These are phyloP conservation scores for Pouteria glomerata DNA, from an alignment of 148 eudicot genomes.

Conservation along the genomic window DNA sequence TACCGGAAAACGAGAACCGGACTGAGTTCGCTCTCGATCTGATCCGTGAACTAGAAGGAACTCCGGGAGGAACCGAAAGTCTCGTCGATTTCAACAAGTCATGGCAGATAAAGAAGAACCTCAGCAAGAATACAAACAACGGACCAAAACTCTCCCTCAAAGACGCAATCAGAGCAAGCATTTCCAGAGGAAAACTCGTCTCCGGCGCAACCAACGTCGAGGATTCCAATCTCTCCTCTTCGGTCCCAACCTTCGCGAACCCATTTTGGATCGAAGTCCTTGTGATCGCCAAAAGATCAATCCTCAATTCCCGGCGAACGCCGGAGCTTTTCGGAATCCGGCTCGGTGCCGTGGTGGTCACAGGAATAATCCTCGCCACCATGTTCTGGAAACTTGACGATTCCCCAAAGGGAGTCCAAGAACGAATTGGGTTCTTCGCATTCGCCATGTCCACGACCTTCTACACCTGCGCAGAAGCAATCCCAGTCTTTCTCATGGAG, in stretches of 20 bases:
- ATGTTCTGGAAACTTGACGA: conserved; percentile 61
- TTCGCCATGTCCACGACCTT: conserved; percentile 94
- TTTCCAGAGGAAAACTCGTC: conserved; percentile 72
- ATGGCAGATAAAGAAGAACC: conserved; percentile 34
- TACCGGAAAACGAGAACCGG: conserved; percentile 56
- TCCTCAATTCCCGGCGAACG: conserved; percentile 53
- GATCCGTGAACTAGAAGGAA: conserved; percentile 63
- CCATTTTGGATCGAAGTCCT: conserved; percentile 68
- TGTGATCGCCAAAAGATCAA: conserved; percentile 59
- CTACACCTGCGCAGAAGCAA: conserved; percentile 88
- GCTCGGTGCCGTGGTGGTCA: conserved; percentile 56
- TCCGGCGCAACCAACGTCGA: conserved; percentile 39
- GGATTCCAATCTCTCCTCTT: conserved; percentile 29
- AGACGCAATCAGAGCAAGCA: conserved; percentile 69
- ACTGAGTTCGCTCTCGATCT: conserved; percentile 74
- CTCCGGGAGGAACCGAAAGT: conserved; percentile 34
- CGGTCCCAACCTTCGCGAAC: conserved; percentile 60
- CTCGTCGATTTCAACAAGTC: conserved; percentile 52
- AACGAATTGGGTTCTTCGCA: conserved; percentile 69
- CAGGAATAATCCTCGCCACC: conserved; percentile 74
- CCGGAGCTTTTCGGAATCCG: conserved; percentile 73
- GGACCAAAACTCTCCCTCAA: conserved; percentile 38
- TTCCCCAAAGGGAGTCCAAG: conserved; percentile 65
- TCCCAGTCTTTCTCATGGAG: conserved; percentile 66
- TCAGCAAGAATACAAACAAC: neutral